Conservation (phyloP, 331 rosid genomes). For the Saraca asoca region DNA sequence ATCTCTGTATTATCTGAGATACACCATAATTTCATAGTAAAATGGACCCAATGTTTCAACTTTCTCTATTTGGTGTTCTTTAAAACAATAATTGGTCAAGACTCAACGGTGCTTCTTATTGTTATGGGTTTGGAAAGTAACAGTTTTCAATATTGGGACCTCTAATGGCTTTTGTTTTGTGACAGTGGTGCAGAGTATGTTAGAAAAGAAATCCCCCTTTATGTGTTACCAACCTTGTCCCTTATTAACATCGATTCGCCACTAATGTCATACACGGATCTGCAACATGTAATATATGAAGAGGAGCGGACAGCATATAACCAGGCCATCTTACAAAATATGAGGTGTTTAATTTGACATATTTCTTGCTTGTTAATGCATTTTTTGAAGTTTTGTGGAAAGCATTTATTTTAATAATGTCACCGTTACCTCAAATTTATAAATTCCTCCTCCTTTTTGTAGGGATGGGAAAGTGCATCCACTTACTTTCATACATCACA, state of each 20-base stretch:
- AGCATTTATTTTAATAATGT: conserved; percentile 14
- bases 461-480: conserved; percentile 96
- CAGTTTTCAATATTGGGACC: conserved; percentile 32
- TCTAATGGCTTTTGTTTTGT: conserved; percentile 41
- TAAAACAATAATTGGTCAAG: background rate
- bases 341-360: conserved; percentile 56
- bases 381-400: conserved; percentile 25
- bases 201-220: conserved; percentile 92
- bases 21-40: conserved; percentile 1
- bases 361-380: conserved; percentile 15
- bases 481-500: conserved; percentile 83
- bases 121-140: conserved; percentile 25
- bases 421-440: conserved; percentile 13
- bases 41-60: conserved; percentile 1
- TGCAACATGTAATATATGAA: conserved; percentile 81
- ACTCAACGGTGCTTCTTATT: conserved; percentile 18
- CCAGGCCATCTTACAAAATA: conserved; percentile 78
- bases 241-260: conserved; percentile 74
- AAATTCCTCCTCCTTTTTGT: conserved; percentile 31
- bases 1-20: conserved; percentile 12
- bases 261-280: conserved; percentile 70
- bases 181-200: conserved; percentile 83
- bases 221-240: conserved; percentile 70
- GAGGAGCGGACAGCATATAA: conserved; percentile 94
- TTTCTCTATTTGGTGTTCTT: conserved; percentile 18